phyloP scores from a whole-genome alignment of 805 yeast genomes.

The Candida sithepensis region DNA sequence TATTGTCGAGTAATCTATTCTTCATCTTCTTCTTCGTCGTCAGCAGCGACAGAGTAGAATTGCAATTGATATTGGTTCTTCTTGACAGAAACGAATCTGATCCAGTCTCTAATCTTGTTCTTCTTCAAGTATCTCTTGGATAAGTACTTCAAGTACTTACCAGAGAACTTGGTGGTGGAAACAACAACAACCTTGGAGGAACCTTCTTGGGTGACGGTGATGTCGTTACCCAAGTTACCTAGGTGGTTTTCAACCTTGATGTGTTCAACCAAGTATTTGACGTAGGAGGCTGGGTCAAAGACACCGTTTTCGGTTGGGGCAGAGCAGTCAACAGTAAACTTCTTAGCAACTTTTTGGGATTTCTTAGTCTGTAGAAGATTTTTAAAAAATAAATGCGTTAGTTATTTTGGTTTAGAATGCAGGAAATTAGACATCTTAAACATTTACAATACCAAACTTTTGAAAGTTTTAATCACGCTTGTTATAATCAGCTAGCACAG shows the following conservation, averaged over 20 bases:
- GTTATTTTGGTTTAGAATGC: not conserved
- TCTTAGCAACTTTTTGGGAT: conserved; percentile 71
- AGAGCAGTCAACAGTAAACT: conserved; percentile 92
- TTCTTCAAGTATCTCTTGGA: conserved; percentile 99
- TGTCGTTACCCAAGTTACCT: conserved; percentile 95
- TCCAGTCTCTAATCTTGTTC: conserved; percentile 99
- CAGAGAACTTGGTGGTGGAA: conserved; percentile 94
- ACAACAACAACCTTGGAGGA: conserved; percentile 84
- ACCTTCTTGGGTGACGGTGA: conserved; percentile 84
- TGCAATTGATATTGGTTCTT: conserved; percentile 95
- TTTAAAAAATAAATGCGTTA: conserved; percentile 6
- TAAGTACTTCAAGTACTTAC: conserved; percentile 99
- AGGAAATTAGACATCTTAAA: not conserved
- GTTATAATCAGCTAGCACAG: no score
- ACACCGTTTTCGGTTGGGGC: conserved; percentile 98
- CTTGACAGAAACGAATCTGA: conserved; percentile 95
- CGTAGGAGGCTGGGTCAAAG: conserved; percentile 96
- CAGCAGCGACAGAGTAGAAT: conserved; percentile 96
- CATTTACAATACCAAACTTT: not conserved
- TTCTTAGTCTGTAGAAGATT: conserved; percentile 61
- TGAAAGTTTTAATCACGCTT: not conserved
- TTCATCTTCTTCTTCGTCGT: conserved; percentile 93
- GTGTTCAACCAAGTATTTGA: conserved; percentile 97
- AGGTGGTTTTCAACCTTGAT: conserved; percentile 96
- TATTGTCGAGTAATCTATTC: conserved; percentile 2